Conservation (phyloP, 352 stramenopile genomes). For the Pythium insidiosum region DNA sequence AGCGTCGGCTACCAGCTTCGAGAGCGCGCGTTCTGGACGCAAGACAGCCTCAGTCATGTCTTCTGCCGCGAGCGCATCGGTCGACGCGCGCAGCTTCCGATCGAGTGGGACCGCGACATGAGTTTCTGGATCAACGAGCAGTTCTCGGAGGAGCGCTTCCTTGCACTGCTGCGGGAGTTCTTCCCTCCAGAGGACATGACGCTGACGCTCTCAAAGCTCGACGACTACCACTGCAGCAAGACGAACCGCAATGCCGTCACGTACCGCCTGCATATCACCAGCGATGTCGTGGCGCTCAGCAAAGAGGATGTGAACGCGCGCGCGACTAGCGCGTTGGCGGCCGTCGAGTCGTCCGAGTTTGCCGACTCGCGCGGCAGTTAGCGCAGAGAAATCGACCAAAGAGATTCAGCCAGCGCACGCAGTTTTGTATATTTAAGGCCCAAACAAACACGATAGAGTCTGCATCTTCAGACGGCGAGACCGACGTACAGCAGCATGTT, state of each 20-base stretch:
- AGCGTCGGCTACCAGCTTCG: conserved; percentile 73
- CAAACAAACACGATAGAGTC: not conserved
- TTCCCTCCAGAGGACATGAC: conserved; percentile 32
- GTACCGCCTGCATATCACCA: conserved; percentile 44
- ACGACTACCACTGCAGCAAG: conserved; percentile 48
- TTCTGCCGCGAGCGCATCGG: conserved; percentile 44
- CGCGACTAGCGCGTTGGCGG: conserved; percentile 23
- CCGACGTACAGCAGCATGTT: conserved; percentile 74
- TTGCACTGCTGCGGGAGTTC: conserved; percentile 24
- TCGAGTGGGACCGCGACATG: conserved; percentile 57
- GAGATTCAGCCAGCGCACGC: conserved; percentile 2
- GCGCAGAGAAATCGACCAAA: not conserved
- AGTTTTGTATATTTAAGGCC: not conserved
- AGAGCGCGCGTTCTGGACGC: conserved; percentile 67
- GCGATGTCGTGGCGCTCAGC: conserved; percentile 25
- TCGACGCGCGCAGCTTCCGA: conserved; percentile 32
- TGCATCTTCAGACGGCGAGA: conserved; percentile 26
- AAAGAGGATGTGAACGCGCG: conserved; percentile 44
- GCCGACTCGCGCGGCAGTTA: conserved; percentile 36
- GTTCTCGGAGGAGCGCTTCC: conserved; percentile 44
- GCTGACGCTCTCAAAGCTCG: conserved; percentile 29
- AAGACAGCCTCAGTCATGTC: conserved; percentile 57
- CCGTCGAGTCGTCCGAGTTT: conserved; percentile 44
- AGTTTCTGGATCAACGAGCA: conserved; percentile 73
- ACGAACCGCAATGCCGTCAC: conserved; percentile 47